Base-by-base conservation (phyloP, 805 yeast species). In the Saccharomycopsis fibuligera region DNA sequence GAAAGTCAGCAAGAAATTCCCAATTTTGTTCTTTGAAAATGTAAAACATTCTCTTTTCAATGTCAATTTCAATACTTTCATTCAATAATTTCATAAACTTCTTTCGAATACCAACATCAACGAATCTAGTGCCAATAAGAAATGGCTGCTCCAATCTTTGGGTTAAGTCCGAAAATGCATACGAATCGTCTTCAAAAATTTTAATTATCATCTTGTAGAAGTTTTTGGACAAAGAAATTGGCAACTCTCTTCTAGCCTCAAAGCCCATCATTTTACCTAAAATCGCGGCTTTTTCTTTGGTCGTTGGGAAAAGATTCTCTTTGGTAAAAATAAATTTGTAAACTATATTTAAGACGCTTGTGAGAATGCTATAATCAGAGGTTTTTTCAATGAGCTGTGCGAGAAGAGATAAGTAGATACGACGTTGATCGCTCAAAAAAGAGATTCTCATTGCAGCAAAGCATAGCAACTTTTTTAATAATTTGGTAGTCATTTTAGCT, bases 121-220 rank as follows among this genome's bases (percentile, higher is more conserved):
- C 79, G 2, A 86, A 73, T 29, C 95, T 75, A 0, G 99, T 91
- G 31, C 99, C 99, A 5, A 88, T 90, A 58, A 93, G 69, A 64
- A 93, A 93, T 27, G 98, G 96, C 63, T 90, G 96, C 62, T 93
- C 99, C 86, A 93, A 82, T 47, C 99, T 73, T 14, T 89, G 95
- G 0, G 98, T 89, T 25, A 93, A 74, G 60, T 93, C 99, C 1
- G 96, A 83, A 56, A 87, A 78, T 24, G 84, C 78, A 58, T 89
- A 74, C 0, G 82, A 68, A 37, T 84, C 82, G 56, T 86, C 89
- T 54, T 84, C 87, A 63, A 91, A 95, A 22, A 93, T 83, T 56
- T 86, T 95, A 29, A 90, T 80, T 52, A 95, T 83, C 25, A 93
- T 86, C 57, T 82, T 83, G 59, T 90, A 93, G 61, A 87, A 93